Conservation (phyloP, 805 yeast genomes). For the Millerozyma acaciae region DNA sequence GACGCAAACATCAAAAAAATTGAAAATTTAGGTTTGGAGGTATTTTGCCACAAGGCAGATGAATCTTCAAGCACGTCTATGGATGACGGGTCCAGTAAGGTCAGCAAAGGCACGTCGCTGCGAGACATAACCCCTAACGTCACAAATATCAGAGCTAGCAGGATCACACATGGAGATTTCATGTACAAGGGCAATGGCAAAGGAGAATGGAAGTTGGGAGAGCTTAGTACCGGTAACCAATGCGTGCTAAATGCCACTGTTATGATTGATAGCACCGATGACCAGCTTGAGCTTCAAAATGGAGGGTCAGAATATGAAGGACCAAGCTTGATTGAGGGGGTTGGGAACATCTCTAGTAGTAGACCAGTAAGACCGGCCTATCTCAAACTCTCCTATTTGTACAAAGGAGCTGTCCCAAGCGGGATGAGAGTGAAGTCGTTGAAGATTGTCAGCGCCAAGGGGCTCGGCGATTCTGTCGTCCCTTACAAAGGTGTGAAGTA, state of each 20-base stretch:
- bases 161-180: slow-evolving; percentile 78
- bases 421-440: slow-evolving; percentile 67
- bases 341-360: slow-evolving; percentile 2
- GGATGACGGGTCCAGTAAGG: slow-evolving; percentile 1
- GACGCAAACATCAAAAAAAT: slow-evolving; percentile 27
- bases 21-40: slow-evolving; percentile 28
- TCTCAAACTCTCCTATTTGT: slow-evolving; percentile 48
- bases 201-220: slow-evolving; percentile 65
- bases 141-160: slow-evolving; percentile 47
- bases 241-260: slow-evolving; percentile 66
- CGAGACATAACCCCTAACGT: slow-evolving; percentile 5
- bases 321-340: slow-evolving; percentile 6
- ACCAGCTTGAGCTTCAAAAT: background rate
- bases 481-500: slow-evolving; percentile 94
- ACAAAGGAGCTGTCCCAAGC: slow-evolving; percentile 72
- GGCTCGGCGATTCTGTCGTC: slow-evolving; percentile 56
- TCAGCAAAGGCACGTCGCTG: slow-evolving; percentile 3
- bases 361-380: slow-evolving; percentile 27
- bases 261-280: slow-evolving; percentile 12
- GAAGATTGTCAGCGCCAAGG: slow-evolving; percentile 53
- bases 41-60: slow-evolving; percentile 15
- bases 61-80: slow-evolving; percentile 8
- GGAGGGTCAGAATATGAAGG: slow-evolving; percentile 1
- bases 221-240: slow-evolving; percentile 56
- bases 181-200: slow-evolving; percentile 46